Evolutionary conservation across 108 stramenopile genomes (phyloP).

Genomic region (Fragilaria radians): DNA sequence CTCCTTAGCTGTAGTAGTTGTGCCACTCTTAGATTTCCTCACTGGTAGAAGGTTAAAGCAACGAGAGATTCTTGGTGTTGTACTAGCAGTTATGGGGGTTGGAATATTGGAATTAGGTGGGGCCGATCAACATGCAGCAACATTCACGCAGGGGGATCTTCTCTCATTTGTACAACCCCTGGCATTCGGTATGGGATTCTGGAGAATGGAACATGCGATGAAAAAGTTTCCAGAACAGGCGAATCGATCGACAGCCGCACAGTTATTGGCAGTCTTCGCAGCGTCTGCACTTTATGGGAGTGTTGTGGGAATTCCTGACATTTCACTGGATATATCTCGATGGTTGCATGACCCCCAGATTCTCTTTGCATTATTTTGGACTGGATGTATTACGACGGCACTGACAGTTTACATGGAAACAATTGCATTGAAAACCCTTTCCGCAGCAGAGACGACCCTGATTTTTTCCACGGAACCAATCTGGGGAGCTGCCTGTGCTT

Average conservation of each 20-base stretch:
- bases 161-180: conserved; percentile 70
- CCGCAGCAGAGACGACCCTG: conserved; percentile 86
- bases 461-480: conserved; percentile 89
- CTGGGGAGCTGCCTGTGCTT: conserved; percentile 81
- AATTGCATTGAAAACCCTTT: conserved; percentile 72
- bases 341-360: conserved; percentile 55
- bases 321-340: conserved; percentile 12
- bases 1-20: conserved; percentile 84
- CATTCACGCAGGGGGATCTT: conserved; percentile 41
- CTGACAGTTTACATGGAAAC: conserved; percentile 88
- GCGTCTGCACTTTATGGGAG: conserved; percentile 33
- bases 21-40: conserved; percentile 77
- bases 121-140: conserved; percentile 1
- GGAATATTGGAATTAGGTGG: conserved; percentile 71
- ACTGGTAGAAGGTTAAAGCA: conserved; percentile 38
- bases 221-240: conserved; percentile 58
- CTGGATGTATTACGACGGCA: conserved; percentile 84
- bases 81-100: conserved; percentile 79
- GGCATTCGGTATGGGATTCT: conserved; percentile 85
- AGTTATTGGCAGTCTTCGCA: conserved; percentile 68
- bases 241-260: conserved; percentile 67
- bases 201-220: conserved; percentile 59
- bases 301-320: conserved; percentile 13
- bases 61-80: conserved; percentile 45
- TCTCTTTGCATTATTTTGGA: conserved; percentile 71